A percentile compares a stretch with the other conserved stretches of the same genome.
Conservation (phyloP, 1,284 basidiomycete species). For the Cryptococcus hybrid region DNA sequence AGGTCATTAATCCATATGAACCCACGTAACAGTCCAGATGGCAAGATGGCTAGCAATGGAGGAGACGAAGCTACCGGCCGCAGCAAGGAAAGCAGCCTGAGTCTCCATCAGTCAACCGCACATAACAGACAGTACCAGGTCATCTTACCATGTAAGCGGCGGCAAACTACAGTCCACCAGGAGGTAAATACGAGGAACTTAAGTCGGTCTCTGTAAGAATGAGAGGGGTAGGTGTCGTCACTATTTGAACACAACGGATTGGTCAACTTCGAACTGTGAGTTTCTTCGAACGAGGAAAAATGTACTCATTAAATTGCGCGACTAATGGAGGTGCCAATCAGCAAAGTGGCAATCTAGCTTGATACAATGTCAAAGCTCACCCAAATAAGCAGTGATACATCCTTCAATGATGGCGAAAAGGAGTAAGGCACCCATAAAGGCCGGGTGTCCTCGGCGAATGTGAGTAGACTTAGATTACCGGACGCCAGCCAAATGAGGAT, state of each 20-base stretch:
- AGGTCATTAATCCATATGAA: neutral
- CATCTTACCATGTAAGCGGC: slow-evolving; percentile 35
- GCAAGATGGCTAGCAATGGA: slow-evolving; percentile 46
- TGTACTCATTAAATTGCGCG: neutral
- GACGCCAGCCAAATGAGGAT: neutral
- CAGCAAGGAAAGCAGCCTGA: slow-evolving; percentile 36
- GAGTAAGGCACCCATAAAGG: slow-evolving; percentile 39
- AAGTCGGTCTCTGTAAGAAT: slow-evolving; percentile 41
- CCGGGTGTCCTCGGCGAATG: slow-evolving; percentile 42
- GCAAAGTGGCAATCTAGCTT: neutral
- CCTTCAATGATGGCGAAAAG: slow-evolving; percentile 47
- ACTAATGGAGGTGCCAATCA: neutral
- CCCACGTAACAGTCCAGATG: slow-evolving; percentile 45
- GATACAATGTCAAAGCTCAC: slow-evolving; percentile 12
- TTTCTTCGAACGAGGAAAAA: neutral
- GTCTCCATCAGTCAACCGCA: neutral
- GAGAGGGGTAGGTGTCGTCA: slow-evolving; percentile 34
- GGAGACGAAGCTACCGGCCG: slow-evolving; percentile 30
- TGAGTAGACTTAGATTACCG: slow-evolving; percentile 20
- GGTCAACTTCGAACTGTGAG: slow-evolving; percentile 3
- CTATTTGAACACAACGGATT: slow-evolving; percentile 1
- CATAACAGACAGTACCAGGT: neutral
- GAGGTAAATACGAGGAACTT: slow-evolving; percentile 49
- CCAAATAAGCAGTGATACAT: slow-evolving; percentile 42
- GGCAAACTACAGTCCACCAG: slow-evolving; percentile 50